Base-by-base conservation (phyloP, 2,329 filamentous ascomycete genomes). In the Monilinia aucupariae region DNA sequence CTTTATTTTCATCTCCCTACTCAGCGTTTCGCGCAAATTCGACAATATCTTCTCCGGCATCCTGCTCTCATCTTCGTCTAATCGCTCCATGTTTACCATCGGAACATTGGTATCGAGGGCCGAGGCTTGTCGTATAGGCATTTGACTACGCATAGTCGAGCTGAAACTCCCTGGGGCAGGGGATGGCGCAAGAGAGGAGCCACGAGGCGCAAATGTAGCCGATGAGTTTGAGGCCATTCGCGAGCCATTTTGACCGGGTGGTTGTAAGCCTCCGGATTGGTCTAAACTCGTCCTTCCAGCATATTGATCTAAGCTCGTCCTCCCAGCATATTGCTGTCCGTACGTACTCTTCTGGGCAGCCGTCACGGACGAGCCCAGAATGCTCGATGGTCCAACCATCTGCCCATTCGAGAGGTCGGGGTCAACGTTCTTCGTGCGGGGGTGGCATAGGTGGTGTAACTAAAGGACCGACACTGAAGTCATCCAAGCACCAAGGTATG, bases 1-100 rank as follows among this genome's bases (percentile, higher is more conserved):
- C 76, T 96, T 97, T 74, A 99, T 97, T 80, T 97, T 97, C 78
- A 92, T 87, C 78, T 99, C 96, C 72, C 96, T 93, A 69, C 92
- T 93, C 67, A 99, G 88, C 72, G 88, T 85, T 70, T 97, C 92
- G 71, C 89, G 87, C 66, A 97, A 82, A 59, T 85, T 81, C 27
- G 86, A 83, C 71, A 96, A 85, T 48, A 86, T 83, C 75, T 91
- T 86, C 74, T 96, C 91, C 17, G 86, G 82, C 12, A 81, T 82
- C 66, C 69, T 78, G 69, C 71, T 76, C 64, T 85, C 83, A 60
- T 86, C 85, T 68, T 90, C 87, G 61, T 88, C 87, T 43, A 83
- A 73, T 71, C 82, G 84, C 64, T 85, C 83, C 69, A 82, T 75
- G 70, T 76, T 77, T 30, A 66, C 61, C 69, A 78, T 79, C 41